Evolutionary conservation across 257 asterid genomes (phyloP).

Genomic region (Henckelia pumila): DNA sequence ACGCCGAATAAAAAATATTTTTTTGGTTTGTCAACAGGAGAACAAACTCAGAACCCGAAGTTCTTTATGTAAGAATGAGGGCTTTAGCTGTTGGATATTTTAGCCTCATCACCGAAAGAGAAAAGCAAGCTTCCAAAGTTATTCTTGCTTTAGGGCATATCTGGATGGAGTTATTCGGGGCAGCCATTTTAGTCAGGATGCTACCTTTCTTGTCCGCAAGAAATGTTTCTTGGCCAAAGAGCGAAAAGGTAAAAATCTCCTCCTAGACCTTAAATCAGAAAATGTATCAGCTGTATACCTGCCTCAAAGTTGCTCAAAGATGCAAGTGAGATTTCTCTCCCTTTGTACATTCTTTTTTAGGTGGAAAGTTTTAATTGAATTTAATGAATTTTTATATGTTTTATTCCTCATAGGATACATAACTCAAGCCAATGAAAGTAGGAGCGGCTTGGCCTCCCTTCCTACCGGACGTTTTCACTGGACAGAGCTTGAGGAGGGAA

Average conservation of each 20-base stretch:
- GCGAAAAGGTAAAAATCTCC: conserved; percentile 28
- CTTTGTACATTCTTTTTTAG: neutral
- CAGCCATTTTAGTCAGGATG: conserved; percentile 39
- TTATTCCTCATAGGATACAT: conserved; percentile 50
- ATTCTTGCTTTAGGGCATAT: conserved; percentile 50
- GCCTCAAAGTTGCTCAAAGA: conserved; percentile 68
- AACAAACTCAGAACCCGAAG: conserved; percentile 51
- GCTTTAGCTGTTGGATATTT: conserved; percentile 83
- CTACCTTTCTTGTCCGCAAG: conserved; percentile 36
- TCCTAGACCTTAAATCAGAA: conserved; percentile 41
- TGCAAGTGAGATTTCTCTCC: conserved; percentile 58
- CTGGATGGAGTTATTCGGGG: conserved; percentile 55
- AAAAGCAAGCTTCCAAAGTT: conserved; percentile 38
- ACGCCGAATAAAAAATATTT: conserved; percentile 53
- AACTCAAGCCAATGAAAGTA: conserved; percentile 72
- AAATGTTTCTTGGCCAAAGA: conserved; percentile 43
- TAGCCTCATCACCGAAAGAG: conserved; percentile 49
- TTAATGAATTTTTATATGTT: conserved; percentile 7
- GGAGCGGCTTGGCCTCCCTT: conserved; percentile 72
- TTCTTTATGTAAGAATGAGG: conserved; percentile 62
- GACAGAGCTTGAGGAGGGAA: conserved; percentile 84
- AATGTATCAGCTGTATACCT: conserved; percentile 52
- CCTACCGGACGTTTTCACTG: conserved; percentile 61
- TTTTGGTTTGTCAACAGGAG: conserved; percentile 53
- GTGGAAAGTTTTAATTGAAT: neutral